A percentile compares a stretch with the other conserved stretches of the same genome.
Conservation (phyloP, 139 green algal species). For the Chlamydomonas schloesseri region DNA sequence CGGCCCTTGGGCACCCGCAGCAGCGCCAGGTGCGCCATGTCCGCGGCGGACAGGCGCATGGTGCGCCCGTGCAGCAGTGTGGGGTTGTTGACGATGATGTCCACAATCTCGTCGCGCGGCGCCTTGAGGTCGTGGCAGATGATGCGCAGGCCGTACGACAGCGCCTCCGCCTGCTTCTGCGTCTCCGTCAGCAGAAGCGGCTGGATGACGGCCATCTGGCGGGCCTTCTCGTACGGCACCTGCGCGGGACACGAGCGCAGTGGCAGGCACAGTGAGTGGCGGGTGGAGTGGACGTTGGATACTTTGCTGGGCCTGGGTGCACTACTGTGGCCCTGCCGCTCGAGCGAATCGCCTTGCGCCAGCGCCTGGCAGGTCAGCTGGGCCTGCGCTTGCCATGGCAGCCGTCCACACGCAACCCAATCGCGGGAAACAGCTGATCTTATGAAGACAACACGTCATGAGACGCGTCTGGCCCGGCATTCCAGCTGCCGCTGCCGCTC, state of each 20-base stretch:
- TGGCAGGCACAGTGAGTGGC: not conserved
- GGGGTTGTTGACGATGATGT: constrained; percentile 69
- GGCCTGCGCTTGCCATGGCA: too few relatives aligned
- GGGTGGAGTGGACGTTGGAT: not conserved
- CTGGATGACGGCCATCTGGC: constrained; percentile 63
- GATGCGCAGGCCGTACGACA: constrained; percentile 59
- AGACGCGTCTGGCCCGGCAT: too few relatives aligned
- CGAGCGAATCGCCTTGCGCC: too few relatives aligned
- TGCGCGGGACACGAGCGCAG: too few relatives aligned
- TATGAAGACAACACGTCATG: too few relatives aligned
- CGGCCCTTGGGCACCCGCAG: constrained; percentile 63
- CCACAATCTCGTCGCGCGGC: constrained; percentile 67
- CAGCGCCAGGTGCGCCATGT: constrained; percentile 71
- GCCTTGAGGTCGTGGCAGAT: constrained; percentile 70
- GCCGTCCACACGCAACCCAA: too few relatives aligned
- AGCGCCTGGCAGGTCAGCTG: too few relatives aligned
- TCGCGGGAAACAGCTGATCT: too few relatives aligned
- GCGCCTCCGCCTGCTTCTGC: constrained; percentile 57
- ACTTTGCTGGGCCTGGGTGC: too few relatives aligned
- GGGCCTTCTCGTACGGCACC: constrained; percentile 58
- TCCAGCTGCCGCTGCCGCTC: too few relatives aligned
- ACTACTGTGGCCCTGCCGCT: too few relatives aligned
- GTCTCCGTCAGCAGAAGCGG: constrained; percentile 65
- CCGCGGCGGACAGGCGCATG: constrained; percentile 66
- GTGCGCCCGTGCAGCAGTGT: constrained; percentile 65